Evolutionary conservation across 116 monocot genomes (phyloP).

Genomic region (Zostera marina): DNA sequence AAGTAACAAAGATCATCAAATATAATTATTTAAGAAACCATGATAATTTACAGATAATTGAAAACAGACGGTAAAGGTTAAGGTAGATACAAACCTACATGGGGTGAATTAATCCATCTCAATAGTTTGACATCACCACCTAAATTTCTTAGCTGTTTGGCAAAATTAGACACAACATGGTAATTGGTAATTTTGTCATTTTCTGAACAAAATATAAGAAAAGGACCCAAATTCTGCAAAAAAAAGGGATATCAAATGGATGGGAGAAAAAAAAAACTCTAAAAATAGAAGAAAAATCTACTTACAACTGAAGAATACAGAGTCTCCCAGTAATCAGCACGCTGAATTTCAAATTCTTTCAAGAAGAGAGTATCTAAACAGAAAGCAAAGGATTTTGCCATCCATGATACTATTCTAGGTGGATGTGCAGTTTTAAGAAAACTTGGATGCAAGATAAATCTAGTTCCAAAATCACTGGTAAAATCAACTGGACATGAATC

Average conservation of each 20-base stretch:
- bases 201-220: slow-evolving; percentile 73
- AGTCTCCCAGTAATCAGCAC: slow-evolving; percentile 79
- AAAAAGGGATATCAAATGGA: neutral
- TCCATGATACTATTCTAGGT: slow-evolving; percentile 60
- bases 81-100: slow-evolving; percentile 21
- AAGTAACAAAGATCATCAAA: no score
- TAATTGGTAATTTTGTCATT: slow-evolving; percentile 63
- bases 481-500: slow-evolving; percentile 88
- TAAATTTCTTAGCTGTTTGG: slow-evolving; percentile 39
- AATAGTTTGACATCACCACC: slow-evolving; percentile 72
- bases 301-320: slow-evolving; percentile 80
- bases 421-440: slow-evolving; percentile 21
- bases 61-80: no score
- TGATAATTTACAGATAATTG: no score
- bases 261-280: neutral
- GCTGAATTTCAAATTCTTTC: slow-evolving; percentile 56
- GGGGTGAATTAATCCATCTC: slow-evolving; percentile 52
- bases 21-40: no score
- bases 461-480: slow-evolving; percentile 51
- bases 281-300: neutral
- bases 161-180: slow-evolving; percentile 42
- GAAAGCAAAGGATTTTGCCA: slow-evolving; percentile 59
- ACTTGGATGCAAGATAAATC: slow-evolving; percentile 24
- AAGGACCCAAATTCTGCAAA: slow-evolving; percentile 26
- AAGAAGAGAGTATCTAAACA: slow-evolving; percentile 62